Percentiles rank a stretch among this genome's conserved stretches.
phyloP scores from a whole-genome alignment of 73 alveolate genomes.

The Paramecium sonneborni region DNA sequence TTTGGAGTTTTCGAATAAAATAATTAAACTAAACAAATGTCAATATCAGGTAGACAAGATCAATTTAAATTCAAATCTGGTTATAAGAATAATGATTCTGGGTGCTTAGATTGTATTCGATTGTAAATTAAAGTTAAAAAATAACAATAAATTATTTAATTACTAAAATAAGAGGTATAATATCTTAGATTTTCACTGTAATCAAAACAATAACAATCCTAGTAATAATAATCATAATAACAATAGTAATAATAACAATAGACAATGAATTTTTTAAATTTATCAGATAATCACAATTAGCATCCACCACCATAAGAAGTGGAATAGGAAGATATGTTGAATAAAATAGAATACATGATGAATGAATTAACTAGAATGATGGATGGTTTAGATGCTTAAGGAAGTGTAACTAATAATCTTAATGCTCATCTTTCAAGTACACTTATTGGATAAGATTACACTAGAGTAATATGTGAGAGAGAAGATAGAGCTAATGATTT shows the following conservation, averaged over 20 bases:
- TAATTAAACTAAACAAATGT: not conserved
- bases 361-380: constrained; percentile 54
- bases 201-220: not conserved
- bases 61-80: constrained; percentile 41
- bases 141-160: not conserved
- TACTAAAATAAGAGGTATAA: not conserved
- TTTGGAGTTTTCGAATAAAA: constrained; percentile 45
- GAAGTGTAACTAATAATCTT: constrained; percentile 32
- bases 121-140: not conserved
- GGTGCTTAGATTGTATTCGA: not conserved
- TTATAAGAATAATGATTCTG: not conserved
- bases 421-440: constrained; percentile 47
- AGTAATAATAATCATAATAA: not conserved
- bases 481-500: constrained; percentile 42
- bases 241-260: not conserved
- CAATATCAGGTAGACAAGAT: not conserved
- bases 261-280: not conserved
- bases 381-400: constrained; percentile 42
- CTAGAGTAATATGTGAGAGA: constrained; percentile 40
- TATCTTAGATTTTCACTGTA: not conserved
- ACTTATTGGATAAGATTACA: constrained; percentile 4
- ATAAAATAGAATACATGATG: constrained; percentile 38
- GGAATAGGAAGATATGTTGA: constrained; percentile 24
- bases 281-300: constrained; percentile 1
- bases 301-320: not conserved